Evolutionary conservation across 2,329 filamentous ascomycete species (phyloP), one percentile per base, ranked within the genome.

Genomic region (Fusarium pseudograminearum): DNA sequence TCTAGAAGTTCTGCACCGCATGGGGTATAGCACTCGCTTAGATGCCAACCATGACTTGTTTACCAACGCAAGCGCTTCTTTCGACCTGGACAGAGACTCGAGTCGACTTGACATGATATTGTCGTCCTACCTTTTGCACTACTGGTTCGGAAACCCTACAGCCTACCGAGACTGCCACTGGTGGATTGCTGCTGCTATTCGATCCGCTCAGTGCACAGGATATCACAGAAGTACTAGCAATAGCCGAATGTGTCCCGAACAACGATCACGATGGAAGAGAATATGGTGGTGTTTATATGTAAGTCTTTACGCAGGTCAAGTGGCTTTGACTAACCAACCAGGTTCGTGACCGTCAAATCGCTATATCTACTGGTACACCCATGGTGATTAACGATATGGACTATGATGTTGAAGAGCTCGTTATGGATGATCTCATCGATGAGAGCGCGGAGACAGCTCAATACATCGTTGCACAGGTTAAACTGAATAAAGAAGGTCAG

Each of bases 91-190:
- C 4, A 15, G 24, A 2, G 58, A 57, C 14, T 64, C 65, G 1
- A 54, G 30, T 5, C 46, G 64, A 0, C 38, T 22, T 0, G 47
- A 67, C 0, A 68, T 68, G 53, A 62, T 61, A 1, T 14, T 64
- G 0, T 67, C 65, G 0, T 64, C 65, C 0, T 68, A 68, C 5
- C 11, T 68, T 2, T 16, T 68, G 2, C 65, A 68, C 4, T 68
- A 64, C 7, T 68, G 64, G 65, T 68, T 68, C 1, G 65, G 65
- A 4, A 68, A 62, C 3, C 52, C 65, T 0, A 59, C 58, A 0
- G 55, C 48, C 0, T 66, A 66, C 5, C 54, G 60, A 0, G 60
- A 65, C 2, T 47, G 36, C 1, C 64, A 68, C 2, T 61, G 55
- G 58, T 61, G 58, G 58, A 45, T 61, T 0, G 55, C 58, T 2